These are phyloP conservation scores for Neodidymelliopsis sp. DNA, from an alignment of 2,329 filamentous ascomycete species.

Conservation along the genomic window DNA sequence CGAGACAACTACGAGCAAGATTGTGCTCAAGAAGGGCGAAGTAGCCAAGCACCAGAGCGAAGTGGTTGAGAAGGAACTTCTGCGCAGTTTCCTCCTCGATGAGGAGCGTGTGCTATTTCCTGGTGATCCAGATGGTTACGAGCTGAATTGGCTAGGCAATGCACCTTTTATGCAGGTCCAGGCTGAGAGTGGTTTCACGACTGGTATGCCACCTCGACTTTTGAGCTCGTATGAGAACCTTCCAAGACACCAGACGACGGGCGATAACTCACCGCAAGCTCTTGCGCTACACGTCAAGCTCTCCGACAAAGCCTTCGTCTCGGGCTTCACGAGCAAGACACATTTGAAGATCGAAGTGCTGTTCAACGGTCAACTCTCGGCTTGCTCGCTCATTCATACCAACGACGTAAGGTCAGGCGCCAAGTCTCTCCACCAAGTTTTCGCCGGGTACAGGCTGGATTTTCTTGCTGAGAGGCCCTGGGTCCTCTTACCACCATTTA, in stretches of 20 bases:
- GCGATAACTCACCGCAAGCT: constrained; percentile 24
- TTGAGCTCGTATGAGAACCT: background rate
- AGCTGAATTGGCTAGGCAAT: constrained; percentile 40
- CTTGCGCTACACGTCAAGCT: constrained; percentile 44
- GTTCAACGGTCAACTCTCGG: constrained; percentile 55
- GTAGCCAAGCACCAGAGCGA: constrained; percentile 30
- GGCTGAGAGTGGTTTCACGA: constrained; percentile 10
- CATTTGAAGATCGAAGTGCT: constrained; percentile 58
- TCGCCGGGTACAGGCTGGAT: constrained; percentile 51
- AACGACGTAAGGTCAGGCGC: constrained; percentile 28
- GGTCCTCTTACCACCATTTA: constrained; percentile 47
- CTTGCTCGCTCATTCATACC: constrained; percentile 37
- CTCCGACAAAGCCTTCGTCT: constrained; percentile 39
- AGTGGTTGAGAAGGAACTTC: constrained; percentile 29
- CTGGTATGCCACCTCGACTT: background rate
- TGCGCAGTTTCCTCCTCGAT: constrained; percentile 26
- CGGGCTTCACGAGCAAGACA: constrained; percentile 31
- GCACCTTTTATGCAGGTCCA: constrained; percentile 45
- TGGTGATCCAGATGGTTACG: constrained; percentile 29
- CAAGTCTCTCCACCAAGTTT: constrained; percentile 37
- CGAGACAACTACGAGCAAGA: constrained; percentile 34
- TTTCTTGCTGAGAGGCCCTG: constrained; percentile 55
- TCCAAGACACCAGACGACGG: background rate
- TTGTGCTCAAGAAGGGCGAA: constrained; percentile 32
- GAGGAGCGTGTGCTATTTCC: constrained; percentile 38